Conservation (phyloP, 73 alveolate genomes). For the Tetrahymena malaccensis region DNA sequence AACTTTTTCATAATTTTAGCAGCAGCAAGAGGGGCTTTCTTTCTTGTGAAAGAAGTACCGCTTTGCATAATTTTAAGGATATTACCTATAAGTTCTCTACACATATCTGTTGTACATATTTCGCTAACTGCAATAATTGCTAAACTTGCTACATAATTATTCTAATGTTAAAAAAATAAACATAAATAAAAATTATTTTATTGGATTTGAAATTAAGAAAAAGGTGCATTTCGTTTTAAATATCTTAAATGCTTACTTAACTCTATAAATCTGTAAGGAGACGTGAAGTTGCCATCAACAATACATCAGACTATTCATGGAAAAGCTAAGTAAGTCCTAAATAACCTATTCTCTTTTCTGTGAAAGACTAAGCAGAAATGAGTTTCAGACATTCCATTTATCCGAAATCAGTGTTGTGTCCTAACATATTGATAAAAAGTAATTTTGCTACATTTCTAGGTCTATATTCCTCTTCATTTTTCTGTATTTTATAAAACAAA, state of each 20-base stretch:
- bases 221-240: background rate
- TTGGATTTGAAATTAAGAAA: background rate
- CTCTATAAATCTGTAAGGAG: slow-evolving; percentile 82
- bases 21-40: slow-evolving; percentile 97
- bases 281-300: slow-evolving; percentile 90
- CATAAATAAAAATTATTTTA: background rate
- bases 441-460: slow-evolving; percentile 93
- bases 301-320: slow-evolving; percentile 97
- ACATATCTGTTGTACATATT: slow-evolving; percentile 96
- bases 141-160: slow-evolving; percentile 87
- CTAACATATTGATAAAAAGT: slow-evolving; percentile 90
- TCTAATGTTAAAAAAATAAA: background rate
- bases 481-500: slow-evolving; percentile 37
- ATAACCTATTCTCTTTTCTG: slow-evolving; percentile 98
- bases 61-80: slow-evolving; percentile 88
- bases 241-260: background rate
- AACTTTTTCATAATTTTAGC: slow-evolving; percentile 92
- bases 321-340: slow-evolving; percentile 95
- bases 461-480: slow-evolving; percentile 86
- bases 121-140: slow-evolving; percentile 98
- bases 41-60: slow-evolving; percentile 91
- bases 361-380: slow-evolving; percentile 90
- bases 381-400: slow-evolving; percentile 96
- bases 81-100: slow-evolving; percentile 85
- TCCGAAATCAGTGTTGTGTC: slow-evolving; percentile 58